A percentile compares a stretch with the other conserved stretches of the same genome.
These are phyloP conservation scores for Collybia sordida DNA, from an alignment of 768 basidiomycete genomes.

Conservation along the genomic window DNA sequence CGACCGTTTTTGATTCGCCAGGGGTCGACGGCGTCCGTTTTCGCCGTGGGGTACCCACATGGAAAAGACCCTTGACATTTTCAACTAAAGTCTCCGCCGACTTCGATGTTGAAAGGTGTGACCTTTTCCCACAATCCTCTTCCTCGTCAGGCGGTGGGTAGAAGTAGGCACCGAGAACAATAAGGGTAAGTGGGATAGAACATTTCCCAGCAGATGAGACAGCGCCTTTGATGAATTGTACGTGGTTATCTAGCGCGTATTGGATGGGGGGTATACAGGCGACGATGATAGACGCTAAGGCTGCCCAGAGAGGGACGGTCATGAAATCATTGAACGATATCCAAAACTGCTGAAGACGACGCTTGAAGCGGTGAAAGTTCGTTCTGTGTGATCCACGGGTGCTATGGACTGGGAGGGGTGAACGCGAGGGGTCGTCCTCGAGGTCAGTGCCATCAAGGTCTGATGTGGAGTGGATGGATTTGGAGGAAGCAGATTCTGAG, in stretches of 20 bases:
- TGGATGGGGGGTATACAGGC: slow-evolving; percentile 80
- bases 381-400: slow-evolving; percentile 3
- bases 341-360: slow-evolving; percentile 28
- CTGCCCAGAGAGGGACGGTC: slow-evolving; percentile 87
- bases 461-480: background rate
- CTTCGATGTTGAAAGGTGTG: slow-evolving; percentile 1
- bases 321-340: slow-evolving; percentile 66
- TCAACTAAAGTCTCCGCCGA: slow-evolving; percentile 36
- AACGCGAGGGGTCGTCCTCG: background rate
- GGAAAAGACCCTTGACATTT: slow-evolving; percentile 40
- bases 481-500: slow-evolving; percentile 6
- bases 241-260: slow-evolving; percentile 58
- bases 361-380: slow-evolving; percentile 20
- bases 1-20: slow-evolving; percentile 81
- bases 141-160: slow-evolving; percentile 39
- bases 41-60: slow-evolving; percentile 18
- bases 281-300: slow-evolving; percentile 70
- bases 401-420: slow-evolving; percentile 6
- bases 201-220: slow-evolving; percentile 69
- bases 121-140: background rate
- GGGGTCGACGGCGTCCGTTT: slow-evolving; percentile 22
- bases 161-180: slow-evolving; percentile 94
- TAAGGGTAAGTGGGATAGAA: slow-evolving; percentile 83
- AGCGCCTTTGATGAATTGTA: slow-evolving; percentile 68
- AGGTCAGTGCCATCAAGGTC: slow-evolving; percentile 17